Evolutionary conservation across 495 filamentous ascomycete genomes (phyloP).

Genomic region (Xylaria cubensis): DNA sequence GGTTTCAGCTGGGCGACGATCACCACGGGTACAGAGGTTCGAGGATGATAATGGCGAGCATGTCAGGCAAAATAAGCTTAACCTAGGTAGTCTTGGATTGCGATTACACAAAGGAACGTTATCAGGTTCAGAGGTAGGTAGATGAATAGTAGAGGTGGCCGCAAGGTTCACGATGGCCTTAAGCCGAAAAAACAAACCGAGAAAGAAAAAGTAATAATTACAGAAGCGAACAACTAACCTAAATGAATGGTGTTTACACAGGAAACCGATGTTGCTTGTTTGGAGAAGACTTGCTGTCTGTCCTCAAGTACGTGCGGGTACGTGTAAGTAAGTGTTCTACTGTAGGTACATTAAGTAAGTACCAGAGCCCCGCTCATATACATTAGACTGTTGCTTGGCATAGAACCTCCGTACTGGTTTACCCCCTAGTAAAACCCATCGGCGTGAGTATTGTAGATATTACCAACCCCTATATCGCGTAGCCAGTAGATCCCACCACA

Average conservation of each 20-base stretch:
- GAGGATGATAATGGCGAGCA: conserved; percentile 11
- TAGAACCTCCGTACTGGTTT: too few relatives aligned
- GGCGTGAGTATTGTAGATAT: too few relatives aligned
- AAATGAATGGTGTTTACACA: background rate
- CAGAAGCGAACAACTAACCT: too few relatives aligned
- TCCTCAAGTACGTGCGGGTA: background rate
- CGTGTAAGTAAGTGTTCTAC: too few relatives aligned
- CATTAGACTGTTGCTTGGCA: too few relatives aligned
- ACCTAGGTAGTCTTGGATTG: background rate
- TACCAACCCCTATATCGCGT: too few relatives aligned
- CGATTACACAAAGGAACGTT: conserved; percentile 6
- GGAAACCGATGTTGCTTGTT: conserved; percentile 2
- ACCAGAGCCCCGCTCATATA: too few relatives aligned
- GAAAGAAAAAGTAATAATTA: background rate
- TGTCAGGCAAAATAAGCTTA: conserved; percentile 7
- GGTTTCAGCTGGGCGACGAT: background rate
- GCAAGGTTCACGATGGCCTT: background rate
- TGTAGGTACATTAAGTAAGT: too few relatives aligned
- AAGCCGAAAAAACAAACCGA: background rate
- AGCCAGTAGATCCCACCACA: background rate
- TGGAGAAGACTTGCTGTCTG: conserved; percentile 20
- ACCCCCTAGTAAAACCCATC: too few relatives aligned
- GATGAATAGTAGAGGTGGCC: background rate
- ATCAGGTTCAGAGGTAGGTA: background rate
- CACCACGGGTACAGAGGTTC: conserved; percentile 17